Base-by-base conservation (phyloP, 306 rosid species). In the Cicer judaicum region DNA sequence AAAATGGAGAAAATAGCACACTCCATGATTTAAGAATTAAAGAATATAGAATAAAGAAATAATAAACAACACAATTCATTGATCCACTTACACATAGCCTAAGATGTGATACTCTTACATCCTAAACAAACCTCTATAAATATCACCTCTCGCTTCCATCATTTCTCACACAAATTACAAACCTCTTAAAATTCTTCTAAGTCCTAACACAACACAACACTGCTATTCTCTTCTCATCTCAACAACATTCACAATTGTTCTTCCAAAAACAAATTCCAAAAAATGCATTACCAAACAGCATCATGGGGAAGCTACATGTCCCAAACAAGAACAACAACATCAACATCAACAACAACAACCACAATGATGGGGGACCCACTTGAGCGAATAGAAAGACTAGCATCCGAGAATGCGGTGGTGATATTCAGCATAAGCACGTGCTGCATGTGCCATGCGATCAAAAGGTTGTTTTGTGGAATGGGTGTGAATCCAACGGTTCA, bases 401-500 rank as follows among this genome's bases (percentile, higher is more conserved):
- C 96, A 1, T 80, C 96, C 1, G 97, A 91, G 85, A 91, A 81
- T 13, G 98, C 98, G 7, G 98, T 93, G 82, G 98, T 91, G 55
- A 86, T 93, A 74, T 93, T 93, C 86, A 91, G 98, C 76, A 12
- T 89, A 46, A 91, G 98, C 73, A 88, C 92, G 43, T 93, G 98
- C 68, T 93, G 98, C 73, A 93, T 93, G 98, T 93, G 98, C 74
- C 98, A 93, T 44, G 98, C 98, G 1, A 86, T 91, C 44, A 91
- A 93, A 87, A 82, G 97, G 84, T 65, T 93, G 5, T 88, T 93
- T 48, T 85, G 98, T 7, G 97, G 98, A 11, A 93, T 93, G 98
- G 98, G 98, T 0, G 98, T 91, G 49, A 93, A 86, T 36, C 93
- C 97, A 1, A 85, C 92, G 19, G 93, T 93, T 36, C 87, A 91